Evolutionary conservation across 306 rosid genomes (phyloP).

Genomic region (Medicago ruthenica): DNA sequence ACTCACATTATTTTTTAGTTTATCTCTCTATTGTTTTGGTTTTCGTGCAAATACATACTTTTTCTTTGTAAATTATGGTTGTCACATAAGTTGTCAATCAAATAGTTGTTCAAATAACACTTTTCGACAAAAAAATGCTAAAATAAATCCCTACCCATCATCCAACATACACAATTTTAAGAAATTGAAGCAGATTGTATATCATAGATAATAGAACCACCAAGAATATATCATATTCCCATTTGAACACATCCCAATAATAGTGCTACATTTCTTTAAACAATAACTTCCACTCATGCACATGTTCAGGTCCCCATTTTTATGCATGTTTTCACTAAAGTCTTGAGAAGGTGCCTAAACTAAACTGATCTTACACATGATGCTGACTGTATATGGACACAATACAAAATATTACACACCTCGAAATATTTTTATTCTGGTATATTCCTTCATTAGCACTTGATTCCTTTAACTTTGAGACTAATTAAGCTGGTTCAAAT

Average conservation of each 20-base stretch:
- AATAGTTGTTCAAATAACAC: too few species aligned
- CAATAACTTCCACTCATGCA: slow-evolving; percentile 40
- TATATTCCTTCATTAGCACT: slow-evolving; percentile 51
- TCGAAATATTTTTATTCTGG: background rate
- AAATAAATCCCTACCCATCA: background rate
- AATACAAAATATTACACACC: slow-evolving; percentile 28
- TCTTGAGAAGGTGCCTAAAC: slow-evolving; percentile 39
- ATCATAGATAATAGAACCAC: slow-evolving; percentile 25
- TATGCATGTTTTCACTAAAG: slow-evolving; percentile 38
- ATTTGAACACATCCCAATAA: slow-evolving; percentile 64
- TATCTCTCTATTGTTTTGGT: too few species aligned
- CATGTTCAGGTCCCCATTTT: slow-evolving; percentile 50
- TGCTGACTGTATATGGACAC: slow-evolving; percentile 58
- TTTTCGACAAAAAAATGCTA: slow-evolving; percentile 4
- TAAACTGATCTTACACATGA: slow-evolving; percentile 48
- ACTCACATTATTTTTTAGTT: too few species aligned
- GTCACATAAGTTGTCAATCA: too few species aligned
- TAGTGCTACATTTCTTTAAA: slow-evolving; percentile 51
- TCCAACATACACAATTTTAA: slow-evolving; percentile 22
- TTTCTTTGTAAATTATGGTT: too few species aligned
- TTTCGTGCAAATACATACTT: too few species aligned
- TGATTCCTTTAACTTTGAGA: slow-evolving; percentile 56
- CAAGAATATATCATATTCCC: slow-evolving; percentile 54
- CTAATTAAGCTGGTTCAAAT: slow-evolving; percentile 32
- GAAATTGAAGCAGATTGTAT: slow-evolving; percentile 27